phyloP scores from a whole-genome alignment of 345 rosid species.

The Eucalyptus shirleyi region DNA sequence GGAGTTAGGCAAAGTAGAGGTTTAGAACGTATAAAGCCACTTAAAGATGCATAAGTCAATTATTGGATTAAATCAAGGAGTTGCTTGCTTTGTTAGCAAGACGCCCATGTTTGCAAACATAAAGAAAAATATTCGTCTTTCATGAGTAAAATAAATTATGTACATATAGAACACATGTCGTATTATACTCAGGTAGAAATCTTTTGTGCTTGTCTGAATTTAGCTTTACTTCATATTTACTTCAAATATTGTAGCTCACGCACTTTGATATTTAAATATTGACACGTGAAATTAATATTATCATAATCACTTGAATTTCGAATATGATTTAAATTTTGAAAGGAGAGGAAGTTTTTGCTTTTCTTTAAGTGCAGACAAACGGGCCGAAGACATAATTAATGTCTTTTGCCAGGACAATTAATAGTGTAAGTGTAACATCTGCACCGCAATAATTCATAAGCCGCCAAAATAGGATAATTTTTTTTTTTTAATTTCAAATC shows the following conservation, averaged over 20 bases:
- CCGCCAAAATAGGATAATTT: neutral
- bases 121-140: neutral
- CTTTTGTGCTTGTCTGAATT: neutral
- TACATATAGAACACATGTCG: accelerated
- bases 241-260: neutral
- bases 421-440: neutral
- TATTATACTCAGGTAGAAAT: neutral
- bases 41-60: neutral
- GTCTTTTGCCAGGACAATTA: neutral
- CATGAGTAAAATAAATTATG: neutral
- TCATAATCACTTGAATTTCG: neutral
- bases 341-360: neutral
- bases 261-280: neutral
- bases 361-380: neutral
- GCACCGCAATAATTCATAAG: neutral
- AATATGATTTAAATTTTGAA: neutral
- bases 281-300: neutral
- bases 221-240: neutral
- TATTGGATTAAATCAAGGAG: neutral
- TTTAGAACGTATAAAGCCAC: neutral
- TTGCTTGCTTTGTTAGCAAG: neutral
- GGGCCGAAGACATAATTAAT: neutral
- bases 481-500: neutral
- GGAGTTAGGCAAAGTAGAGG: neutral
- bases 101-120: neutral